Evolutionary conservation across 495 filamentous ascomycete species (phyloP).

Genomic region (Cercophora scortea): DNA sequence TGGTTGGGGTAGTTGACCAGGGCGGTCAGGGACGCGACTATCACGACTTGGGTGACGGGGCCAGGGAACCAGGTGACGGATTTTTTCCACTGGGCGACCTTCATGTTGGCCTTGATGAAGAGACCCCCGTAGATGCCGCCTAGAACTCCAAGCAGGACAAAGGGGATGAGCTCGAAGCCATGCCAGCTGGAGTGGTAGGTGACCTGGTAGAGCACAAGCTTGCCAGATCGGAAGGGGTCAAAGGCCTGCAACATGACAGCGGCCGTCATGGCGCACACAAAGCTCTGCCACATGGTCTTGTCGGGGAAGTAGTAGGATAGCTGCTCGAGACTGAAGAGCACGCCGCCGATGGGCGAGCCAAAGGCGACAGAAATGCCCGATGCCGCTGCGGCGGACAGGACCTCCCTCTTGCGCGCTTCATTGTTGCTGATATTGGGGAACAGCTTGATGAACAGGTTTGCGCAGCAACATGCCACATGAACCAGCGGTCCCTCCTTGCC

Average conservation of each 20-base stretch:
- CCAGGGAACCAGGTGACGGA: conserved; percentile 48
- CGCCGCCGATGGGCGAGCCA: conserved; percentile 90
- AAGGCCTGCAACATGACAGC: conserved; percentile 87
- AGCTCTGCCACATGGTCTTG: conserved; percentile 99
- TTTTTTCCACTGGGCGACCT: conserved; percentile 73
- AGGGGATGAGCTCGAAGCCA: conserved; percentile 87
- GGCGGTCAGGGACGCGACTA: conserved; percentile 70
- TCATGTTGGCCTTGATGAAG: conserved; percentile 93
- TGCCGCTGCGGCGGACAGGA: conserved; percentile 88
- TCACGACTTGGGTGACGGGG: conserved; percentile 68
- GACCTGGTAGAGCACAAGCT: conserved; percentile 94
- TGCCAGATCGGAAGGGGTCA: conserved; percentile 92
- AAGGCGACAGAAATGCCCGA: conserved; percentile 97
- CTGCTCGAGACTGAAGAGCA: conserved; percentile 92
- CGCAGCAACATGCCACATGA: conserved; percentile 96
- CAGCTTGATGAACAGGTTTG: conserved; percentile 89
- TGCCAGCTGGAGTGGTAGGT: conserved; percentile 92
- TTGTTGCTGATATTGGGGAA: conserved; percentile 78
- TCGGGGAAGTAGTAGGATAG: conserved; percentile 98
- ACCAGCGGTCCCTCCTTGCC: conserved; percentile 97
- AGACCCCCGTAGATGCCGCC: conserved; percentile 90
- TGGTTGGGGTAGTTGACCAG: conserved; percentile 90
- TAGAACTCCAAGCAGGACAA: conserved; percentile 75
- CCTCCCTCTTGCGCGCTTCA: conserved; percentile 94
- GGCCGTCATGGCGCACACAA: conserved; percentile 97